Evolutionary conservation across 345 rosid genomes (phyloP).

Genomic region (Salix suchowensis): DNA sequence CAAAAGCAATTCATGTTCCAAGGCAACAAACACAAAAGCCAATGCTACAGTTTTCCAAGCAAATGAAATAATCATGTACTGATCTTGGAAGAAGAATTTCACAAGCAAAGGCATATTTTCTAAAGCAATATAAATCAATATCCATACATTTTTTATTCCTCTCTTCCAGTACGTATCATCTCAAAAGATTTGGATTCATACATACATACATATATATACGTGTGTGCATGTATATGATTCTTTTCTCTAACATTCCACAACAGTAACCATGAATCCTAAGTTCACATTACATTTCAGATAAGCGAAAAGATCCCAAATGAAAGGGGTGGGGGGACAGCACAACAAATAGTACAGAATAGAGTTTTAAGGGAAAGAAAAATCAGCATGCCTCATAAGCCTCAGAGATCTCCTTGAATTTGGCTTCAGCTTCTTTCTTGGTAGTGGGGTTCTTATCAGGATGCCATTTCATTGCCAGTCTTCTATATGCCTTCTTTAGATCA

Average conservation of each 20-base stretch:
- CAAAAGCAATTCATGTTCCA: not conserved
- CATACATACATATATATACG: no score
- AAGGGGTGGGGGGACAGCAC: no score
- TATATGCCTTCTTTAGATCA: conserved; percentile 80
- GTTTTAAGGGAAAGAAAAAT: not conserved
- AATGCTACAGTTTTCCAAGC: not conserved
- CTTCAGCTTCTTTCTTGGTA: conserved; percentile 83
- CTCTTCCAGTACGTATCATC: not conserved
- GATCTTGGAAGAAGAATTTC: not conserved
- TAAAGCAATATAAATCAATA: not conserved
- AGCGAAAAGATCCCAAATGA: not conserved
- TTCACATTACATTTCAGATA: not conserved
- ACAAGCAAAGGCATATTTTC: not conserved
- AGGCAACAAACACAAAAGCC: not conserved
- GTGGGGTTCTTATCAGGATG: conserved; percentile 93
- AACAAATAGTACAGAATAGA: not conserved
- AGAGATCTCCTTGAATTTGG: conserved; percentile 89
- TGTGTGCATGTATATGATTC: no score
- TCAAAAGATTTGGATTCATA: not conserved
- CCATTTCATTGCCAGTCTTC: conserved; percentile 95
- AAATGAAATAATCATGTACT: not conserved
- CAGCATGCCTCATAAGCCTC: conserved; percentile 81
- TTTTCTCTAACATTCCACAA: not conserved
- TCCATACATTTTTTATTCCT: not conserved
- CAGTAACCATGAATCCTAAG: not conserved